Percentiles rank a stretch among this genome's conserved stretches.
Conservation (phyloP, 176 grass and related monocot genomes). For the Musa troglodytarum region DNA sequence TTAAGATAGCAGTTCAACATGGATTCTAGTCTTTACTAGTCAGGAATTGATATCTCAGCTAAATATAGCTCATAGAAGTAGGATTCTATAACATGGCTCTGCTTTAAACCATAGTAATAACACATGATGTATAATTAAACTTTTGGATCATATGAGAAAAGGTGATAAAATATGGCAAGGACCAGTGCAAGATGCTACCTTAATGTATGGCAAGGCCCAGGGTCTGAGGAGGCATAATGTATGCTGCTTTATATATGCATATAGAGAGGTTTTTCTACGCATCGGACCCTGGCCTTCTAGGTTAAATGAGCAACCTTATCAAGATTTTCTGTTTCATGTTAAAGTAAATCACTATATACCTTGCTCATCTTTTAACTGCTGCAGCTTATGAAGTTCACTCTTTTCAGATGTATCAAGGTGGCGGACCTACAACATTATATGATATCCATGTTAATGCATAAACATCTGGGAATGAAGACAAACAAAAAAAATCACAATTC, state of each 20-base stretch:
- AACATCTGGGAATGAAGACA: neutral
- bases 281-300: too few relatives aligned
- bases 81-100: neutral
- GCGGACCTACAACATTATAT: constrained; percentile 42
- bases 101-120: neutral
- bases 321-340: neutral
- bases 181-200: too few relatives aligned
- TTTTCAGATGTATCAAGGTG: constrained; percentile 98
- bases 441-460: neutral
- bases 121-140: too few relatives aligned
- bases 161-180: too few relatives aligned
- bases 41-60: neutral
- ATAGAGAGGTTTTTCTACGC: too few relatives aligned
- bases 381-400: constrained; percentile 95
- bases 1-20: neutral
- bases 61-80: neutral
- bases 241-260: too few relatives aligned
- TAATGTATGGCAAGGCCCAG: too few relatives aligned
- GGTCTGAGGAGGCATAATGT: too few relatives aligned
- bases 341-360: constrained; percentile 28
- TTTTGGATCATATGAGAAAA: too few relatives aligned
- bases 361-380: constrained; percentile 96
- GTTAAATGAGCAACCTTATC: neutral
- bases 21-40: neutral
- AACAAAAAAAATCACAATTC: constrained; percentile 11